Evolutionary conservation across 257 asterid species (phyloP).

Genomic region (Ligustrum vulgare): DNA sequence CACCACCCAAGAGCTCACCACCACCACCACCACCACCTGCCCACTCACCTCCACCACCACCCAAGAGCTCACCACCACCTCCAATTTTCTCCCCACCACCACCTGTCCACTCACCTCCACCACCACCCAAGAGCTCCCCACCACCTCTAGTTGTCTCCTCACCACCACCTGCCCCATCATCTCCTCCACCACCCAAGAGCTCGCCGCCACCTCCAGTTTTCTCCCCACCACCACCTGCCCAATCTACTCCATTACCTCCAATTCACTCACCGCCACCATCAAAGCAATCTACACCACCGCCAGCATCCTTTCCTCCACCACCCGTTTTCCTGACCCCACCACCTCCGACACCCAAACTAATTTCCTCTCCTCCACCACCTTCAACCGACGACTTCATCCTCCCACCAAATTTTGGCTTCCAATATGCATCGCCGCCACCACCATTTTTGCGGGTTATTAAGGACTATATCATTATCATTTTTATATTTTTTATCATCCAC

Average conservation of each 20-base stretch:
- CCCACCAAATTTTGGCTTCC: constrained; percentile 50
- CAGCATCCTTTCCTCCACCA: background rate
- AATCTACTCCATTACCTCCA: too few species aligned
- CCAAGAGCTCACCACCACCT: background rate
- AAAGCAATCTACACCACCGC: background rate
- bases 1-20: background rate
- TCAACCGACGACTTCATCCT: constrained; percentile 10
- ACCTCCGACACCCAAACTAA: too few species aligned
- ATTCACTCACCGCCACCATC: too few species aligned
- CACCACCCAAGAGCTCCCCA: too few species aligned
- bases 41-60: background rate
- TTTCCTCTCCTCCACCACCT: background rate
- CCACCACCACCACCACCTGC: background rate
- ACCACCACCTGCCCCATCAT: too few species aligned
- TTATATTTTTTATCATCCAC: constrained; percentile 16
- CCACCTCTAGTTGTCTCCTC: too few species aligned
- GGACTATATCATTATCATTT: constrained; percentile 23
- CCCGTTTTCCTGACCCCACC: background rate
- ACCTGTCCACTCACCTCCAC: background rate
- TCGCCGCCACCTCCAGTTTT: too few species aligned
- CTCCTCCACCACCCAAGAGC: too few species aligned
- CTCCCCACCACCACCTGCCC: too few species aligned
- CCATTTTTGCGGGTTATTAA: constrained; percentile 65
- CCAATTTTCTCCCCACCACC: constrained; percentile 11
- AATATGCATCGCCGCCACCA: constrained; percentile 71